Base-by-base conservation (phyloP, 2,329 filamentous ascomycete genomes). In the Colletotrichum tropicicola region DNA sequence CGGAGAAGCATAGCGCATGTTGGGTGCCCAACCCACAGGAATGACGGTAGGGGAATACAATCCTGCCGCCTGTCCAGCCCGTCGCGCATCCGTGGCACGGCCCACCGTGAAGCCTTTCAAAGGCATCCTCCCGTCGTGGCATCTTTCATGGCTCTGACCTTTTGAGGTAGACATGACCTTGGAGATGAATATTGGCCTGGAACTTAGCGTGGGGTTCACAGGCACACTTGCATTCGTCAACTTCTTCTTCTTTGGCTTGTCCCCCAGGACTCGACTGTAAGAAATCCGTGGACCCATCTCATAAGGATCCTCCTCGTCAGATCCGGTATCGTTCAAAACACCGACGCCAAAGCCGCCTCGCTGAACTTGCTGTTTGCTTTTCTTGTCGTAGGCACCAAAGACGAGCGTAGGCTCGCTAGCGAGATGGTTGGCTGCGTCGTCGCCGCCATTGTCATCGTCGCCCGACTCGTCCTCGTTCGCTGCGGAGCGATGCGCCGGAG, bases 281-380 rank as follows among this genome's bases (percentile, higher is more conserved):
- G 91, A 93, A 74, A 98, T 97, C 69, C 89, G 91, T 0, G 96
- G 96, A 0, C 95, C 95, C 56, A 98, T 90, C 62, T 95, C 92
- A 74, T 97, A 98, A 0, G 93, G 92, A 72, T 98, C 94, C 71
- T 98, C 96, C 47, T 98, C 94, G 70, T 98, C 96, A 5, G 95
- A 98, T 10, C 94, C 94, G 19, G 91, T 96, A 70, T 98, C 95
- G 71, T 98, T 98, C 47, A 98, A 79, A 2, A 98, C 84, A 0
- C 95, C 95, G 13, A 97, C 90, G 0, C 95, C 95, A 68, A 98
- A 93, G 0, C 92, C 93, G 3, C 91, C 88, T 55, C 84, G 84
- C 74, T 63, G 73, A 79, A 62, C 82, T 80, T 71, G 76, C 78
- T 23, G 72, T 90, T 91, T n/a, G n/a, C n/a, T 59, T 88, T 87